Base-by-base conservation (phyloP, 169 alveolate species). In the Plasmodium cynomolgi region DNA sequence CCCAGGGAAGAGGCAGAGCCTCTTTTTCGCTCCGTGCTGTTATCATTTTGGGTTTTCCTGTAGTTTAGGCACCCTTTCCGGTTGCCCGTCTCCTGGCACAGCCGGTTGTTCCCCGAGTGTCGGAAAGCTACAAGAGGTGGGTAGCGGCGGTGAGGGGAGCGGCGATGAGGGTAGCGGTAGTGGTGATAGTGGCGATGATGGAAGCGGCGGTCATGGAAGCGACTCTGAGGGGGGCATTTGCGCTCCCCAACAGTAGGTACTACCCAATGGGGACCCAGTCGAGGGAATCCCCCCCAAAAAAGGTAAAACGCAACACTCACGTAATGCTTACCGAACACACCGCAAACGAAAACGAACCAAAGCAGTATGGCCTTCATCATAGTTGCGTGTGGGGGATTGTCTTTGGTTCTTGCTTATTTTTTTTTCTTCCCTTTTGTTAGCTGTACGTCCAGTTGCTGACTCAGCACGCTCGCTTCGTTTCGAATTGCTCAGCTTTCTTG, bases 71-170 rank as follows among this genome's bases (percentile, higher is more conserved):
- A 20, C 7, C 58, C 81, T 54, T 47, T 74, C 47, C 58, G 56
- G 5, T 77, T 74, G 41, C 20, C 56, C 20, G 62, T 75, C 17
- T 75, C 50, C 13, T 74, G 71, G 37, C 71, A 54, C 54, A 31
- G 56, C 29, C 71, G 72, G n/a, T 68, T 73, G 37, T 75, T 85
- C 31, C 44, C 73, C 8, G 81, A 33, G 41, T 73, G 54, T 33
- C 80, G 77, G 41, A 85, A 85, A n/a, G 86, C 93, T 85, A 3
- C 62, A 75, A 0, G 50, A 47, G 77, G 54, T 47, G 77, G 31
- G 77, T 47, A 71, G 29, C 6, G 5, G 17, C 58, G 6, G 58
- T 47, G 58, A 13, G 3, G 5, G 20, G 0, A 15, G 26, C 56
- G 56, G 44, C 56, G 0, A 17, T 15, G 56, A 15, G 0, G 15